A percentile compares a stretch with the other conserved stretches of the same genome.
These are phyloP conservation scores for Garcia nutans DNA, from an alignment of 345 rosid species.

Conservation along the genomic window DNA sequence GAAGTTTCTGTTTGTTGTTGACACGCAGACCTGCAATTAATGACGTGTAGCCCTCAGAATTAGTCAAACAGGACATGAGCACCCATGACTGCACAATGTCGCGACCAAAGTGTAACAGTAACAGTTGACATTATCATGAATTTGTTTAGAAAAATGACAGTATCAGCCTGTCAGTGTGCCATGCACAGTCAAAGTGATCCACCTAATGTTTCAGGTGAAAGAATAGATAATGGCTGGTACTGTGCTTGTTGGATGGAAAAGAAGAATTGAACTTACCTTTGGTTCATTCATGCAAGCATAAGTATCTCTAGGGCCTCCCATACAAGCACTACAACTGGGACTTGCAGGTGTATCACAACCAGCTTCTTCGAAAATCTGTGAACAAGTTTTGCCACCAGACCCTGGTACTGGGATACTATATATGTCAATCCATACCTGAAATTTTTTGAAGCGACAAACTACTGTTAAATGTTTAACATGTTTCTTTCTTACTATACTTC, in stretches of 20 bases:
- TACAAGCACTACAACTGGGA: constrained; percentile 96
- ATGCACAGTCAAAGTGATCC: too few relatives aligned
- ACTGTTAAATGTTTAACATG: background rate
- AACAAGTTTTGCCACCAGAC: constrained; percentile 91
- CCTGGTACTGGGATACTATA: constrained; percentile 84
- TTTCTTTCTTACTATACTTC: background rate
- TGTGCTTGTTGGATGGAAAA: background rate
- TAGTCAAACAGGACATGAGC: background rate
- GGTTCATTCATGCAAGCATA: constrained; percentile 93
- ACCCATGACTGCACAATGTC: too few relatives aligned
- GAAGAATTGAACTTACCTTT: constrained; percentile 41
- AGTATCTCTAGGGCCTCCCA: constrained; percentile 96
- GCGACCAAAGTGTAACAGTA: too few relatives aligned
- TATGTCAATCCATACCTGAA: constrained; percentile 90
- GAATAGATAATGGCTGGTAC: too few relatives aligned
- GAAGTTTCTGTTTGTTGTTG: constrained; percentile 94
- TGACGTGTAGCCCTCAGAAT: background rate
- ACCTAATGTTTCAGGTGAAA: too few relatives aligned
- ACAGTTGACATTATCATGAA: too few relatives aligned
- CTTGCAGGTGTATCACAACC: constrained; percentile 97
- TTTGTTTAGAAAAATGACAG: too few relatives aligned
- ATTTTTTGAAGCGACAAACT: background rate
- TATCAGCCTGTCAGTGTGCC: too few relatives aligned
- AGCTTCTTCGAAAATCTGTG: constrained; percentile 95
- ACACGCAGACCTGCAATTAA: constrained; percentile 58